Evolutionary conservation across 305 asterid species (phyloP).

Genomic region (Fraxinus sp.): DNA sequence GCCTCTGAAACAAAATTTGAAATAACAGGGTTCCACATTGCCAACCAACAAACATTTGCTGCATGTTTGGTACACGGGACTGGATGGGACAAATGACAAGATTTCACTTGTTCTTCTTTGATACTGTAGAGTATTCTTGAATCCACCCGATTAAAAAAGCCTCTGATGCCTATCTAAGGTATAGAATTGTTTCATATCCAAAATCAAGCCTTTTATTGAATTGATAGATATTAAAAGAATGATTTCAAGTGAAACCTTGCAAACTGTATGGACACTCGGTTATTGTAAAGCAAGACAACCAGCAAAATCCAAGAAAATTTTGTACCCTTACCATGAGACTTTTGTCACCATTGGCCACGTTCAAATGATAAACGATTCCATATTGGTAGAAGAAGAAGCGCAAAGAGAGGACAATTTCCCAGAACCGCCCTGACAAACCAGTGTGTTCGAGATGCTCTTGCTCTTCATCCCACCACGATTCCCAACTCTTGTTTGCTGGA

Average conservation of each 20-base stretch:
- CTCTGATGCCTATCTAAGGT: not conserved
- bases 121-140: not conserved
- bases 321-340: slow-evolving; percentile 11
- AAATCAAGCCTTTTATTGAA: not conserved
- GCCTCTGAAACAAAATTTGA: not conserved
- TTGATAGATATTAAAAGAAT: not conserved
- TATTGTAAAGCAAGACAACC: not conserved
- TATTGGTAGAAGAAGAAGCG: slow-evolving; percentile 26
- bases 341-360: slow-evolving; percentile 18
- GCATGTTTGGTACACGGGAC: not conserved
- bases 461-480: slow-evolving; percentile 28
- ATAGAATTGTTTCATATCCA: not conserved
- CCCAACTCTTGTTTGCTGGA: slow-evolving; percentile 26
- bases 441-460: slow-evolving; percentile 24
- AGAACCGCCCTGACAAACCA: slow-evolving; percentile 17
- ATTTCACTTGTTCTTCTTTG: not conserved
- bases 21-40: not conserved
- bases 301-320: not conserved
- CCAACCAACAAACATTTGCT: not conserved
- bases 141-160: not conserved
- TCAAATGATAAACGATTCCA: slow-evolving; percentile 23
- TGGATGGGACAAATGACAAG: not conserved
- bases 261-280: not conserved
- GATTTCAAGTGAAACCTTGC: not conserved
- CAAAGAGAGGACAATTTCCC: slow-evolving; percentile 18